Evolutionary conservation across 2,329 filamentous ascomycete genomes (phyloP).

Genomic region (Aurifilum marmelostoma): DNA sequence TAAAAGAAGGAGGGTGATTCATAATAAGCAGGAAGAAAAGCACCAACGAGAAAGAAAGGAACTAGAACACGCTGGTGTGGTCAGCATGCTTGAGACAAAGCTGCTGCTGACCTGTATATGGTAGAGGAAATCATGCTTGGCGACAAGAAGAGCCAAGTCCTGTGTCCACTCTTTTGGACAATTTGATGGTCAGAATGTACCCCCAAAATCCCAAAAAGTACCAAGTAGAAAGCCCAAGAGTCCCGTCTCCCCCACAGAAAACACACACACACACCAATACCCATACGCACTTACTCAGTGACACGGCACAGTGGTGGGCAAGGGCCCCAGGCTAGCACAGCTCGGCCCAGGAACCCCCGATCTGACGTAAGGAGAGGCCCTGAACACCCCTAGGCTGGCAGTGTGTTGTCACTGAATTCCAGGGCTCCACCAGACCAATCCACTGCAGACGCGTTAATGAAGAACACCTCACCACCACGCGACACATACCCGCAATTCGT

Average conservation of each 20-base stretch:
- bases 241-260: neutral
- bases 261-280: neutral
- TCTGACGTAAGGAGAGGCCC: conserved; percentile 11
- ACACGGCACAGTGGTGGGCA: neutral
- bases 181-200: neutral
- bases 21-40: neutral
- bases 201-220: no score
- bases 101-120: neutral
- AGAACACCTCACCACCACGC: neutral
- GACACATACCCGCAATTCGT: neutral
- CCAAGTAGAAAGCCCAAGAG: no score
- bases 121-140: neutral
- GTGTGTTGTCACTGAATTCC: neutral
- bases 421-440: neutral
- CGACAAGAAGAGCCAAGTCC: neutral
- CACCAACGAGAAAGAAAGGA: neutral
- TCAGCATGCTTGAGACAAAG: conserved; percentile 5
- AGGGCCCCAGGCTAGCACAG: neutral
- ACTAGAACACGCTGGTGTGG: neutral
- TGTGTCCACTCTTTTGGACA: neutral
- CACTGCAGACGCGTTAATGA: neutral
- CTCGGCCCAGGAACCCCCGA: conserved; percentile 1
- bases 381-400: neutral
- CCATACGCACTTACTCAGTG: no score
- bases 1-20: conserved; percentile 7